phyloP scores from a whole-genome alignment of 371 early-diverging fungal genomes.

The Syncephalastrum monosporum region DNA sequence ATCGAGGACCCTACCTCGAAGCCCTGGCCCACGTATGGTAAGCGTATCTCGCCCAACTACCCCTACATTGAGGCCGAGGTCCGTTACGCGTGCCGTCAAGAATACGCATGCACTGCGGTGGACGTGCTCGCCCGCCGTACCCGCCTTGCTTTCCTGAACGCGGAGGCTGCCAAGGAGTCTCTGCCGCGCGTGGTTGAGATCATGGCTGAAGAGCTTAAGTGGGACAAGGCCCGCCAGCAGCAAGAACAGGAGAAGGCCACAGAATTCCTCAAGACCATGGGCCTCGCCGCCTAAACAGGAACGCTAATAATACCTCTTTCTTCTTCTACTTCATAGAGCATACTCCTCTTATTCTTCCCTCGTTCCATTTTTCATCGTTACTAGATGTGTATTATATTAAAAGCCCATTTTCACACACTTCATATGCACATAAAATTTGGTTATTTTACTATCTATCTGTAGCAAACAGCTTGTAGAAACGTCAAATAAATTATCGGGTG shows the following conservation, averaged over 20 bases:
- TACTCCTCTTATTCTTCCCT: too few relatives aligned
- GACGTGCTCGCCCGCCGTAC: slow-evolving; percentile 96
- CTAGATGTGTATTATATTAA: too few relatives aligned
- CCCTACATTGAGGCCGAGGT: slow-evolving; percentile 97
- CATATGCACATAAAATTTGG: too few relatives aligned
- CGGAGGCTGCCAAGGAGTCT: slow-evolving; percentile 87
- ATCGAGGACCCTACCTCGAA: slow-evolving; percentile 71
- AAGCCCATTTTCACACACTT: too few relatives aligned
- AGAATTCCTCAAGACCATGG: slow-evolving; percentile 88
- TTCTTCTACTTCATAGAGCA: too few relatives aligned
- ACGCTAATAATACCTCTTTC: too few relatives aligned
- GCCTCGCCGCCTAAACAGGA: slow-evolving; percentile 45
- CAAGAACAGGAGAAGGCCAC: slow-evolving; percentile 72
- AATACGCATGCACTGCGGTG: slow-evolving; percentile 92
- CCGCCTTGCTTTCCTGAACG: slow-evolving; percentile 94
- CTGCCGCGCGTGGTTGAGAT: slow-evolving; percentile 89
- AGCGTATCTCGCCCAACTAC: slow-evolving; percentile 80
- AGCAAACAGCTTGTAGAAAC: too few relatives aligned
- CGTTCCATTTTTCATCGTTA: too few relatives aligned
- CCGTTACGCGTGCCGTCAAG: slow-evolving; percentile 88
- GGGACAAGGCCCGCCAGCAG: slow-evolving; percentile 68
- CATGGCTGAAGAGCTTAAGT: slow-evolving; percentile 88
- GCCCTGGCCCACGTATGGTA: slow-evolving; percentile 82
- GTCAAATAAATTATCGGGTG: too few relatives aligned
- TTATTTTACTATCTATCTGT: too few relatives aligned